Evolutionary conservation across 768 basidiomycete genomes (phyloP).

Genomic region (Mycena metata): DNA sequence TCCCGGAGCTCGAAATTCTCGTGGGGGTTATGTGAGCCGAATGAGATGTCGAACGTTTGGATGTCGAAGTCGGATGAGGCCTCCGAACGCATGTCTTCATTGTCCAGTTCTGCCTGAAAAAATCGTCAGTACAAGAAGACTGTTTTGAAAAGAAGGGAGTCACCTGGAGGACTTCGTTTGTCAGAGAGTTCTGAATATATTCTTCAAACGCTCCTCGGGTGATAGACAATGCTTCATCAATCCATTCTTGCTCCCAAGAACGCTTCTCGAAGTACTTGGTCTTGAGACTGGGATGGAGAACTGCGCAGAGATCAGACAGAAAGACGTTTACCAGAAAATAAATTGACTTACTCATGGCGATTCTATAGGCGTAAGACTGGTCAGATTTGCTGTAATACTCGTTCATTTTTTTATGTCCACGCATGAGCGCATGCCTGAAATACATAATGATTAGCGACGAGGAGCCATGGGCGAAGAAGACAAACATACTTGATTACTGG

Average conservation of each 20-base stretch:
- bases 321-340: neutral
- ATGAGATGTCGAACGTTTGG: neutral
- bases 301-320: constrained; percentile 1
- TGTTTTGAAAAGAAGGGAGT: too few species aligned
- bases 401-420: constrained; percentile 29
- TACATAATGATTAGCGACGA: neutral
- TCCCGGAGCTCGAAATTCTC: neutral
- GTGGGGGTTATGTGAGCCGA: neutral
- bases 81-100: too few species aligned
- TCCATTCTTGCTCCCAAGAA: constrained; percentile 8
- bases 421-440: constrained; percentile 24
- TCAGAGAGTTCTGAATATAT: too few species aligned
- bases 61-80: neutral
- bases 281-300: constrained; percentile 40
- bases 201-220: neutral
- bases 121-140: too few species aligned
- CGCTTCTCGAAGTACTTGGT: constrained; percentile 31
- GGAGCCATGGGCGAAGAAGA: neutral
- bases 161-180: too few species aligned
- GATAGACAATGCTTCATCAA: neutral
- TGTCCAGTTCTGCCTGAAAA: too few species aligned
- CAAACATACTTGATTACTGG: neutral
- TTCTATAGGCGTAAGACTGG: constrained; percentile 38
- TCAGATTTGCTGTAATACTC: constrained; percentile 42
- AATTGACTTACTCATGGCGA: constrained; percentile 40